Conservation (phyloP, 2,329 filamentous ascomycete species). For the Colletotrichum sp. region DNA sequence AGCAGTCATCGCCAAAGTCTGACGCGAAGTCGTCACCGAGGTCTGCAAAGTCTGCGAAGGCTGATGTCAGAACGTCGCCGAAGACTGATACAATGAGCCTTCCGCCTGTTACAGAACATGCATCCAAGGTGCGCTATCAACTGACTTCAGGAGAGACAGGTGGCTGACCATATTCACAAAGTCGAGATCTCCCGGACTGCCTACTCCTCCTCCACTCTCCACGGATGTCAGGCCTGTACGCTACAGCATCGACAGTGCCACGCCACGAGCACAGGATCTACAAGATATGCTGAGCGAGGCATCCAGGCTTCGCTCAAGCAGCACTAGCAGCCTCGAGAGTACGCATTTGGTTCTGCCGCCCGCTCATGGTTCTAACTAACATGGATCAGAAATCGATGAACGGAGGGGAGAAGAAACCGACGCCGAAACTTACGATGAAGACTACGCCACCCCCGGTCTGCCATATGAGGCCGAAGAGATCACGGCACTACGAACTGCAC, state of each 20-base stretch:
- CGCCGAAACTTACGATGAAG: slow-evolving; percentile 60
- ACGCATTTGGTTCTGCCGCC: slow-evolving; percentile 28
- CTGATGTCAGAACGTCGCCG: slow-evolving; percentile 36
- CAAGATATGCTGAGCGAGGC: slow-evolving; percentile 71
- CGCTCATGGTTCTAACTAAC: slow-evolving; percentile 36
- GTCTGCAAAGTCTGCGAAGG: not conserved
- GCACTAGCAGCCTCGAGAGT: slow-evolving; percentile 82
- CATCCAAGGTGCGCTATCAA: slow-evolving; percentile 36
- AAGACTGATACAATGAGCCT: slow-evolving; percentile 41
- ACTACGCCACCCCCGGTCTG: slow-evolving; percentile 46
- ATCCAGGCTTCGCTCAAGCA: slow-evolving; percentile 66
- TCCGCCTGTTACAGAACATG: slow-evolving; percentile 37
- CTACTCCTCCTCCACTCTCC: slow-evolving; percentile 73
- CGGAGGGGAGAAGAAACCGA: slow-evolving; percentile 59
- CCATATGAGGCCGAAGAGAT: slow-evolving; percentile 64
- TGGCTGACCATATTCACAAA: slow-evolving; percentile 11
- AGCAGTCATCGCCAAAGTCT: slow-evolving; percentile 41
- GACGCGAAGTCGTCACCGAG: slow-evolving; percentile 30
- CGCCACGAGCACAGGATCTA: slow-evolving; percentile 83
- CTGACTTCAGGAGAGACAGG: not conserved
- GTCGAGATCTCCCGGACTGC: slow-evolving; percentile 44
- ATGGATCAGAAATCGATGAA: slow-evolving; percentile 57
- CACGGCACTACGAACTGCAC: slow-evolving; percentile 72
- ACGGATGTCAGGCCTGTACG: slow-evolving; percentile 73
- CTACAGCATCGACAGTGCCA: slow-evolving; percentile 73